Base-by-base conservation (phyloP, 116 monocot genomes). In the Dioscorea cayenensis region DNA sequence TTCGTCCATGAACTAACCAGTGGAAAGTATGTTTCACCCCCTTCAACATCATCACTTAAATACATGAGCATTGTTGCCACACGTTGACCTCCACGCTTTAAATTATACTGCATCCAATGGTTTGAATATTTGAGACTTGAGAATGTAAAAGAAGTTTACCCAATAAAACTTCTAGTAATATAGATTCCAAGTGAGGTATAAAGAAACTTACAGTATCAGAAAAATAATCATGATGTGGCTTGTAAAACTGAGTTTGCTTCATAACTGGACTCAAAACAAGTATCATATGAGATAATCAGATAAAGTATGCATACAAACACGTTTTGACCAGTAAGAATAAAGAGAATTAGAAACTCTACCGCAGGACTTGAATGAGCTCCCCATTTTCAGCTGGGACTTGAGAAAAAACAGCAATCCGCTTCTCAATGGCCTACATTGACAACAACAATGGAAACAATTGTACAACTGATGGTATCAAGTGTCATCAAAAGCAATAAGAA, bases 61-160 rank as follows among this genome's bases (percentile, higher is more conserved):
- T 95, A 95, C 91, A 95, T 91, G 16, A 89, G 89, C 84, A 94
- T 88, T 52, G 94, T 94, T 66, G 94, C 94, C 72, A 94, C 43
- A 21, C 94, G 81, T 61, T 94, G 91, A 8, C 88, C 86, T 43
- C 95, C 89, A 63, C 84, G 77, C 67, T 91, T 90, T 73, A 90
- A 66, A 68, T 94, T 94, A 67, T 84, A 90, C 94, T 94, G 80
- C 60, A 82, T 25, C 28, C 27, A 58, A 32, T 69, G 28, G 28
- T 17, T 63, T 43, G 4, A 43, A 43, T 43, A 43, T 7, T 43
- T 43, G 43, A 43, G 12, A 12, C 11, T 43, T 9, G 43, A 43
- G 1, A 12, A 43, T 43, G 38, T 12, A 3, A 43, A 60, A 18
- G 61, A 14, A 64, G 63, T 16, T 9, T 20, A 76, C 49, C 38